These are phyloP conservation scores for Penicillium macrosclerotiorum DNA, from an alignment of 495 filamentous ascomycete species.

Conservation along the genomic window DNA sequence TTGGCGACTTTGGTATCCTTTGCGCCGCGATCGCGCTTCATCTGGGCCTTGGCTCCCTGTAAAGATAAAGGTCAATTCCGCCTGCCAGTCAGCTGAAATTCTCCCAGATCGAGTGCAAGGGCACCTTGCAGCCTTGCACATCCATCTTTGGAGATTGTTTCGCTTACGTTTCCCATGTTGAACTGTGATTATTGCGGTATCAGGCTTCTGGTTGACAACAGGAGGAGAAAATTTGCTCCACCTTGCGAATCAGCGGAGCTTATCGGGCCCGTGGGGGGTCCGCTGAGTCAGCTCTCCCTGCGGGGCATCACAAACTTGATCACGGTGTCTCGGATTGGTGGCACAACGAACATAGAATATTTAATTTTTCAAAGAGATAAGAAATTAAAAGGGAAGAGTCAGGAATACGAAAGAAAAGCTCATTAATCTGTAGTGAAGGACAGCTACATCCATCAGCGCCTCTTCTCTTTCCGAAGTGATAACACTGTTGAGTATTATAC, in stretches of 20 bases:
- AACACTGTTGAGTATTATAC: too few species aligned
- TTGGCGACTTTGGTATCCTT: conserved; percentile 21
- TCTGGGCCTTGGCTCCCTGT: conserved; percentile 28
- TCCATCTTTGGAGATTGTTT: background rate
- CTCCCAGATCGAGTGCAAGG: background rate
- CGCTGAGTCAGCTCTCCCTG: conserved; percentile 1
- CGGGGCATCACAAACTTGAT: too few species aligned
- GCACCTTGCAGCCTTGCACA: background rate
- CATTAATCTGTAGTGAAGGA: too few species aligned
- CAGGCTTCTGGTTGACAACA: background rate
- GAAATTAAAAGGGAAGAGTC: too few species aligned
- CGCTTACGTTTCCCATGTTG: conserved; percentile 25
- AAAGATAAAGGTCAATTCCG: conserved; percentile 14
- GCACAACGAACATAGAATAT: too few species aligned
- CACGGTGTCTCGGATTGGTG: too few species aligned
- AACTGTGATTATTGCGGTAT: too few species aligned
- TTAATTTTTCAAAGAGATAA: too few species aligned
- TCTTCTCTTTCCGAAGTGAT: too few species aligned
- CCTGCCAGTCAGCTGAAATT: background rate
- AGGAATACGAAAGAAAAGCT: too few species aligned
- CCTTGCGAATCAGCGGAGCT: background rate
- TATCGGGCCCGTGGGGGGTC: background rate
- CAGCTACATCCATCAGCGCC: too few species aligned
- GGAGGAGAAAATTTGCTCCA: conserved; percentile 7
- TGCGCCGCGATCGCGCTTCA: conserved; percentile 28